Base-by-base conservation (phyloP, 768 basidiomycete genomes). In the Lactarius hatsudake region DNA sequence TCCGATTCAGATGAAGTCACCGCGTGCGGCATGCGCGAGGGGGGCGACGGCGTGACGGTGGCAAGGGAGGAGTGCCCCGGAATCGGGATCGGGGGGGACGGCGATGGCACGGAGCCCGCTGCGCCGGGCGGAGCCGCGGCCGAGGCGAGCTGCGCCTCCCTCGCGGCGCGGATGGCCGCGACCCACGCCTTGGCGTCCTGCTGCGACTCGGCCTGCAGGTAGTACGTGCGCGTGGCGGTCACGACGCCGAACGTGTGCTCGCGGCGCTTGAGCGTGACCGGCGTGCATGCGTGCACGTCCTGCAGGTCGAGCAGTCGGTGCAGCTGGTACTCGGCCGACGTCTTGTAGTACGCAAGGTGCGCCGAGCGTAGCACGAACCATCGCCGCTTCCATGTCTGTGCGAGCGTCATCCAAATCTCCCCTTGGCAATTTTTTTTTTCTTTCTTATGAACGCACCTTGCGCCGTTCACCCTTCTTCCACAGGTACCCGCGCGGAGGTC, bases 391-490 rank as follows among this genome's bases (percentile, higher is more conserved):
- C 97, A 99, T 1, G 91, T 94, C 95, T 96, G 74, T n/a, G 18
- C n/a, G 48, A 12, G 23, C 48, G 45, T 45, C 45, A 4, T 45
- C 45, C 12, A 9, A 48, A 48, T n/a, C 45, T 48, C n/a, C n/a
- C 45, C 32, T 40, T 65, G 20, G 18, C 9, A n/a, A 53, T 13
- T 32, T 59, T 30, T 20, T 53, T 28, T 34, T 17, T n/a, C n/a
- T n/a, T n/a, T n/a, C n/a, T n/a, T 15, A 13, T 53, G 15, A 28
- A 77, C 84, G 65, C 70, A 96, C 96, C 90, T 98, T 98, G 77
- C 97, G 82, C 65, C 94, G 85, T 78, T 97, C 94, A 71, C 96
- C 96, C 82, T 98, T 98, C 86, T 99, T 99, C 87, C 89, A 91
- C 61, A 98, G 80, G 80, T 97, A 98, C 96, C 97, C 28, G 90